Base-by-base conservation (phyloP, 768 basidiomycete species). In the Xerocomellus amylosporus region DNA sequence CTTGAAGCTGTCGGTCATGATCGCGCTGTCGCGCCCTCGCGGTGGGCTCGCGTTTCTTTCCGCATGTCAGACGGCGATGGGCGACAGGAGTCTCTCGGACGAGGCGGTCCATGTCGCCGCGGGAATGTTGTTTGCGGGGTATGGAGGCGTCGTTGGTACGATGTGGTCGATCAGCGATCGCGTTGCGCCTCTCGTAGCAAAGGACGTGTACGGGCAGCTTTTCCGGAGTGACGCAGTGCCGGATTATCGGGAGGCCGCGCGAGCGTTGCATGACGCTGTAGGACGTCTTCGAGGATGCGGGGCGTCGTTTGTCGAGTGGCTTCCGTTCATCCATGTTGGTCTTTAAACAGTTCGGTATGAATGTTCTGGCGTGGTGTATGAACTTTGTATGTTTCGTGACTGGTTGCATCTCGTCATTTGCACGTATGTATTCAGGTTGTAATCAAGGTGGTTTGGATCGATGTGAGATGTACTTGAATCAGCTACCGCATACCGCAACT, bases 31-130 rank as follows among this genome's bases (percentile, higher is more conserved):
- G 3, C 41, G 47, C 28, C 60, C 39, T 36, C 71, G n/a, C 39
- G 65, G 43, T 37, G 51, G 68, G 39, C 65, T 79, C 33, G 78
- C 72, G 0, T 75, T 77, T 55, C 72, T 79, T 10, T 77, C 78
- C 12, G 79, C 78, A 3, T 79, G 77, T 58, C 71, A 79, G 52
- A 79, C 74, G 6, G 74, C 74, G 2, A 67, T 58, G 42, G 75
- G 75, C 2, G 64, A 68, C 33, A 40, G 59, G 62, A 70, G 54
- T 49, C 67, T 69, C 13, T 48, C 66, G 1, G 70, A 74, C 17
- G 75, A 77, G 39, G 68, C 67, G 1, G 56, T 78, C 13, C 77
- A 79, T 62, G 55, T 80, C 15, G 73, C 78, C 0, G 73, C 71
- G 9, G 75, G 72, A 5, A 73, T 78, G 70, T 57, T 73, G 40